Percentiles rank a stretch among this genome's conserved stretches.
phyloP scores from a whole-genome alignment of 371 early-diverging fungal species.

The Choanephora cucurbitarum region DNA sequence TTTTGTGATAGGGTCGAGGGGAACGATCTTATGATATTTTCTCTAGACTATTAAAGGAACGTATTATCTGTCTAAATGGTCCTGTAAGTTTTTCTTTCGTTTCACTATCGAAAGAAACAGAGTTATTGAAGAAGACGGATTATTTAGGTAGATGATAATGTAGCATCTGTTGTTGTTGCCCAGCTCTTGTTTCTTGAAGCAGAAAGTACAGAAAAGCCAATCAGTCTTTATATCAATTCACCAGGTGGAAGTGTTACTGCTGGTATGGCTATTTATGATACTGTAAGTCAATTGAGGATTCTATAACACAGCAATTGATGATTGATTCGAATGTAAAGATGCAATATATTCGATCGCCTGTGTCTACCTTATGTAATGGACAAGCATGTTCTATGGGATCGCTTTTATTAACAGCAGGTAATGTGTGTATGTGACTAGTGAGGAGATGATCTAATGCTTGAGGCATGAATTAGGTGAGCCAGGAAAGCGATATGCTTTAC shows the following conservation, averaged over 20 bases:
- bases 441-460: no score
- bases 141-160: constrained; percentile 82
- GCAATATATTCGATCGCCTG: constrained; percentile 90
- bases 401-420: constrained; percentile 86
- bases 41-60: constrained; percentile 94
- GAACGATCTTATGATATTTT: constrained; percentile 94
- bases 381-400: constrained; percentile 99
- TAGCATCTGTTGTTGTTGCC: constrained; percentile 88
- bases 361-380: constrained; percentile 93
- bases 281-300: constrained; percentile 66
- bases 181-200: constrained; percentile 95
- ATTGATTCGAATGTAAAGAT: constrained; percentile 29
- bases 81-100: constrained; percentile 48
- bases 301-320: background rate
- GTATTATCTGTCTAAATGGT: constrained; percentile 94
- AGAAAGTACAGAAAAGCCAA: constrained; percentile 91
- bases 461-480: no score
- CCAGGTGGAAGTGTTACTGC: constrained; percentile 97
- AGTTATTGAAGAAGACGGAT: no score
- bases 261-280: constrained; percentile 94
- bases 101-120: constrained; percentile 5
- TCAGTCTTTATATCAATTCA: constrained; percentile 94
- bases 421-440: no score
- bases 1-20: constrained; percentile 57
- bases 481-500: constrained; percentile 87